Evolutionary conservation across 2,329 filamentous ascomycete genomes (phyloP).

Genomic region (Neofusicoccum ribis): DNA sequence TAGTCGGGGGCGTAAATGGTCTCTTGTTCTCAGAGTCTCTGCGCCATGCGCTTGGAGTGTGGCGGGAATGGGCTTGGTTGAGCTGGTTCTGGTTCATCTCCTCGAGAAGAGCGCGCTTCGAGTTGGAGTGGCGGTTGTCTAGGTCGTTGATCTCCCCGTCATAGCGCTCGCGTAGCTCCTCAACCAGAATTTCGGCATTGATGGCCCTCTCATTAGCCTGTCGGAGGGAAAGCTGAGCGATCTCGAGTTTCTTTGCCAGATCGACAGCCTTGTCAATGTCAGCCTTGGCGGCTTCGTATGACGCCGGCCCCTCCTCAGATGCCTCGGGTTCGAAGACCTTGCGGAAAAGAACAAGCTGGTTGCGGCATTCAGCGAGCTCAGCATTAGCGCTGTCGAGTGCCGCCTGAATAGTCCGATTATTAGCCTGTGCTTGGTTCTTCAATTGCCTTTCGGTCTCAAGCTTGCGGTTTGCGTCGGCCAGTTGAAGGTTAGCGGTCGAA

Average conservation of each 20-base stretch:
- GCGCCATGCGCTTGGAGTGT: conserved; percentile 72
- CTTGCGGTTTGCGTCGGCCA: conserved; percentile 85
- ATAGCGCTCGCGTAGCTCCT: conserved; percentile 73
- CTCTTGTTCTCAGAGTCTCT: conserved; percentile 60
- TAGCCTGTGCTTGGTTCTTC: conserved; percentile 80
- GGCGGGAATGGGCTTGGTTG: conserved; percentile 48
- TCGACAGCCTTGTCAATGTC: conserved; percentile 69
- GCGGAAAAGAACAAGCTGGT: conserved; percentile 77
- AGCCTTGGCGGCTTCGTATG: conserved; percentile 68
- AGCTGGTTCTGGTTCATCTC: conserved; percentile 85
- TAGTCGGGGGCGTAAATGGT: conserved; percentile 67
- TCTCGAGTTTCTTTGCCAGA: conserved; percentile 81
- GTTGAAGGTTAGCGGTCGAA: conserved; percentile 75
- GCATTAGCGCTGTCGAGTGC: conserved; percentile 77
- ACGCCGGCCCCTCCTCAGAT: conserved; percentile 55
- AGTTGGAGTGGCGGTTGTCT: conserved; percentile 60
- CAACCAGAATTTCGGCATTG: conserved; percentile 80
- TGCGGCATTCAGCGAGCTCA: conserved; percentile 77
- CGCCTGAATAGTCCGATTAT: conserved; percentile 75
- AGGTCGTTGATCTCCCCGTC: conserved; percentile 69
- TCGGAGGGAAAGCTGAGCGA: conserved; percentile 83
- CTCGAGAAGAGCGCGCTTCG: conserved; percentile 75
- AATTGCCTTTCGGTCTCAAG: conserved; percentile 89
- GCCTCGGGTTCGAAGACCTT: conserved; percentile 82
- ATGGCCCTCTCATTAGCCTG: conserved; percentile 78